These are phyloP conservation scores for Aureobasidium mangrovei DNA, from an alignment of 2,329 filamentous ascomycete genomes.

Conservation along the genomic window DNA sequence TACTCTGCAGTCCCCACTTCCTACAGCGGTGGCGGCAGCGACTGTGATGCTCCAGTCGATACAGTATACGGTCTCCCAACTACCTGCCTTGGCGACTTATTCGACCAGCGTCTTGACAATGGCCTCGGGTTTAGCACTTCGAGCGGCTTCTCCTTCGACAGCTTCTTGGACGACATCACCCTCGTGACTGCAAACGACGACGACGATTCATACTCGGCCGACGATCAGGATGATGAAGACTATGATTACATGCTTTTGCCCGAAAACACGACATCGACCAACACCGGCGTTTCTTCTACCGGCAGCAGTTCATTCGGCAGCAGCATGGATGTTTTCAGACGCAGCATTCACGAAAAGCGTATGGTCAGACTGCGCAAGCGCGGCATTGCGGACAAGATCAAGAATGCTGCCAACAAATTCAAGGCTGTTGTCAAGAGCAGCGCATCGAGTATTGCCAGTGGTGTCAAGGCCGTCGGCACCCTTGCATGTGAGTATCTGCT, in stretches of 20 bases:
- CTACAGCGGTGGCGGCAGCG: no score
- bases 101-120: conserved; percentile 26
- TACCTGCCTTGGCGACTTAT: conserved; percentile 23
- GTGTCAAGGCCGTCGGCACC: background rate
- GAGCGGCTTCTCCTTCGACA: conserved; percentile 16
- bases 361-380: no score
- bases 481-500: background rate
- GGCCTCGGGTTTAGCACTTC: conserved; percentile 20
- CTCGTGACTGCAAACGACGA: background rate
- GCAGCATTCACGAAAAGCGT: background rate
- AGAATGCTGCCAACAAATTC: background rate
- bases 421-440: background rate
- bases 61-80: background rate
- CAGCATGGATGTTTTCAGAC: background rate
- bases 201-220: background rate
- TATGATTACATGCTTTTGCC: background rate
- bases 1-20: no score
- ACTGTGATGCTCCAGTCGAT: no score
- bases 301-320: background rate
- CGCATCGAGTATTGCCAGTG: background rate
- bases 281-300: background rate
- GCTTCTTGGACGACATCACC: conserved; percentile 9
- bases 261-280: background rate
- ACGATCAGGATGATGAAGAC: background rate
- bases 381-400: background rate